Conservation (phyloP, 1,139 yeast species). For the Geotrichum candidum region DNA sequence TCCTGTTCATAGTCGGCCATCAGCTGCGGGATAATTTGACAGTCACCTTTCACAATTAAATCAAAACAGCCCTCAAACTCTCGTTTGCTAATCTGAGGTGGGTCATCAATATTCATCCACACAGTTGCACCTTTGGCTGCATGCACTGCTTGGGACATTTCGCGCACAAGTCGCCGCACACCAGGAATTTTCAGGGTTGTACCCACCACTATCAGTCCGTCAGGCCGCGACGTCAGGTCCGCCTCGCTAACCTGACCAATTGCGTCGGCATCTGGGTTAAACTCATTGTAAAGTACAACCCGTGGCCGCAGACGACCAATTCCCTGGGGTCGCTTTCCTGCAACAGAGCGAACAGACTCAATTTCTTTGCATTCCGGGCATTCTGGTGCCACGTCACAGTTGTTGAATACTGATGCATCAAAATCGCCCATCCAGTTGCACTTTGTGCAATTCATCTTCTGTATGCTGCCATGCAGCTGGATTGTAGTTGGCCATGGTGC, state of each 20-base stretch:
- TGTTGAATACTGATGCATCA: constrained; percentile 38
- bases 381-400: constrained; percentile 36
- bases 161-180: constrained; percentile 66
- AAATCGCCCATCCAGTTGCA: constrained; percentile 50
- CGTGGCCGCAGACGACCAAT: constrained; percentile 75
- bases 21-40: constrained; percentile 45
- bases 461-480: constrained; percentile 77
- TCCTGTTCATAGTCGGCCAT: constrained; percentile 32
- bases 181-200: constrained; percentile 86
- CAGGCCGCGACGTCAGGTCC: constrained; percentile 64
- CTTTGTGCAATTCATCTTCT: constrained; percentile 66
- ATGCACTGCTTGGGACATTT: constrained; percentile 62
- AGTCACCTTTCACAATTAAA: constrained; percentile 52
- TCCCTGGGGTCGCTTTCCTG: constrained; percentile 71
- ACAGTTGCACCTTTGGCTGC: constrained; percentile 51
- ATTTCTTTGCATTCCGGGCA: constrained; percentile 55
- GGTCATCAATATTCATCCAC: constrained; percentile 51
- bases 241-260: constrained; percentile 65
- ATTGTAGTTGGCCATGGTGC: constrained; percentile 50
- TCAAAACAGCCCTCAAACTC: constrained; percentile 52
- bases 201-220: constrained; percentile 75
- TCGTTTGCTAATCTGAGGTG: constrained; percentile 39
- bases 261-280: constrained; percentile 81
- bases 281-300: constrained; percentile 78
- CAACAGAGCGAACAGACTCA: constrained; percentile 44